Evolutionary conservation across 1,284 basidiomycete species (phyloP).

Genomic region (Ceratobasidium sp.): DNA sequence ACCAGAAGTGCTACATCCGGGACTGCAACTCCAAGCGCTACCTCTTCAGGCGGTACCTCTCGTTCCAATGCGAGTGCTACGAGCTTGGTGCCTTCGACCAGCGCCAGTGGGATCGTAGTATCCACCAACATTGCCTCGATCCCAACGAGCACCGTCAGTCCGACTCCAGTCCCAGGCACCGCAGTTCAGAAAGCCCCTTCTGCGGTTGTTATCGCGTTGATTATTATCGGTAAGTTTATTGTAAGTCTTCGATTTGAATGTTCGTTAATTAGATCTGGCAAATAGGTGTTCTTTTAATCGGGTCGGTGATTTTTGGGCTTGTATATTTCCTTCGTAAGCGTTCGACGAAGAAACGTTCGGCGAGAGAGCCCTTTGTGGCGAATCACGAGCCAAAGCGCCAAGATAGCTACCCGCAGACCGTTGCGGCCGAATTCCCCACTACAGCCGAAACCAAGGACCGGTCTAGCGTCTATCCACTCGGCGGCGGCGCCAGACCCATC

Average conservation of each 20-base stretch:
- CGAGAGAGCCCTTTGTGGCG: not conserved
- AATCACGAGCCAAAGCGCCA: conserved; percentile 32
- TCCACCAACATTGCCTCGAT: not conserved
- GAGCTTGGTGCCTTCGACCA: too few relatives aligned
- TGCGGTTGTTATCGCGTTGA: not conserved
- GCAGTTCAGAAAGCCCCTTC: not conserved
- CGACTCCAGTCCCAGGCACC: not conserved
- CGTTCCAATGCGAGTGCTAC: too few relatives aligned
- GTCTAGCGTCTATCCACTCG: conserved; percentile 10
- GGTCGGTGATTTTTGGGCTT: not conserved
- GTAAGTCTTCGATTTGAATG: not conserved
- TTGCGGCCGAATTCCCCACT: not conserved
- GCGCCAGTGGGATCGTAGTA: not conserved
- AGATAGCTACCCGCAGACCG: conserved; percentile 6
- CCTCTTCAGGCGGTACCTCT: too few relatives aligned
- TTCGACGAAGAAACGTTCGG: not conserved
- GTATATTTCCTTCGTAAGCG: conserved; percentile 24
- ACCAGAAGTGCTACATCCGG: too few relatives aligned
- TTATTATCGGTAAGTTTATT: conserved; percentile 11
- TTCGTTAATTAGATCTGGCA: not conserved
- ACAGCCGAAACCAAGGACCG: conserved; percentile 2
- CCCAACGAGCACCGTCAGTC: not conserved
- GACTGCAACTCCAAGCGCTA: too few relatives aligned
- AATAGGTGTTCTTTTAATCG: conserved; percentile 22
- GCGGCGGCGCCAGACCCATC: not conserved